Conservation (phyloP, 2,329 filamentous ascomycete species). For the Ophiocordyceps camponoti-leonardi region DNA sequence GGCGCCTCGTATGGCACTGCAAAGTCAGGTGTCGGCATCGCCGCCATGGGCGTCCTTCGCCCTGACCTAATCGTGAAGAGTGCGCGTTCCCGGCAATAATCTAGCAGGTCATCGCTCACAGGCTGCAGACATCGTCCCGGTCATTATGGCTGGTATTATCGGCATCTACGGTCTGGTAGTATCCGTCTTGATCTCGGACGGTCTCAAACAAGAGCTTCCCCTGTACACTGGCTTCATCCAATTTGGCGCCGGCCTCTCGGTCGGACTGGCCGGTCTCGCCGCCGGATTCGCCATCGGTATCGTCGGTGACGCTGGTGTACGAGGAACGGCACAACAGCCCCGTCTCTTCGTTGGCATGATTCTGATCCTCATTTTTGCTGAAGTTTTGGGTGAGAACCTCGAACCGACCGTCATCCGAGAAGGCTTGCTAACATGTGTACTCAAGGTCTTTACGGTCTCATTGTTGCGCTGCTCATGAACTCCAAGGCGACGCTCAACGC, state of each 20-base stretch:
- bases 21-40: slow-evolving; percentile 98
- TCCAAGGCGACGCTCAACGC: slow-evolving; percentile 60
- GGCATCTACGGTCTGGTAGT: slow-evolving; percentile 94
- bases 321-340: slow-evolving; percentile 70
- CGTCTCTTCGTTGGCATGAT: slow-evolving; percentile 95
- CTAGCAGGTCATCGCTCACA: slow-evolving; percentile 5
- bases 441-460: slow-evolving; percentile 91
- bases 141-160: slow-evolving; percentile 99
- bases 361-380: slow-evolving; percentile 97
- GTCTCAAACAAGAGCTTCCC: slow-evolving; percentile 52
- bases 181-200: slow-evolving; percentile 72
- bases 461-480: slow-evolving; percentile 99
- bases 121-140: slow-evolving; percentile 78
- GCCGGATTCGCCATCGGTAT: slow-evolving; percentile 80
- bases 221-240: slow-evolving; percentile 77
- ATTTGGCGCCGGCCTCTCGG: slow-evolving; percentile 65
- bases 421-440: slow-evolving; percentile 8
- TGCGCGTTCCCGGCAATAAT: slow-evolving; percentile 30
- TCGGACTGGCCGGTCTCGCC: slow-evolving; percentile 69
- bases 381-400: slow-evolving; percentile 71
- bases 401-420: not conserved
- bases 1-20: slow-evolving; percentile 97
- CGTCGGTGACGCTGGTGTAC: slow-evolving; percentile 76
- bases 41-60: slow-evolving; percentile 92
- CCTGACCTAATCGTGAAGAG: slow-evolving; percentile 99